Evolutionary conservation across 495 filamentous ascomycete genomes (phyloP).

Genomic region (Letharia lupina): DNA sequence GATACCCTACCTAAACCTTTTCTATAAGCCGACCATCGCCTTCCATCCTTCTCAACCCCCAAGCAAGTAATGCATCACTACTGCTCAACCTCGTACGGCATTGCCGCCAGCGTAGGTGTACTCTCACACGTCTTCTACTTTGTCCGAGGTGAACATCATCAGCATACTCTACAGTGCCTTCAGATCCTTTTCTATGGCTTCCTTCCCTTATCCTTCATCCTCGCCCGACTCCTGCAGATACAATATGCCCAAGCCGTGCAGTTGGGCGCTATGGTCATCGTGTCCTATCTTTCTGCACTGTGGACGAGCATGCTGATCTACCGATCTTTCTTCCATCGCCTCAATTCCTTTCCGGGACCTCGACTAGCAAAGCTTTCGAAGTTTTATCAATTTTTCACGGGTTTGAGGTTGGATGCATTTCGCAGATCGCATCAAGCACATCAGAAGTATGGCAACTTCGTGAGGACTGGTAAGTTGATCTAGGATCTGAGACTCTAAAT

Average conservation of each 20-base stretch:
- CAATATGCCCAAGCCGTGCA: slow-evolving; percentile 12
- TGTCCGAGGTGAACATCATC: slow-evolving; percentile 33
- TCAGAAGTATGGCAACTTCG: slow-evolving; percentile 38
- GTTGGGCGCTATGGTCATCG: slow-evolving; percentile 5
- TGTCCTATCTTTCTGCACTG: slow-evolving; percentile 28
- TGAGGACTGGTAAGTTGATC: slow-evolving; percentile 22
- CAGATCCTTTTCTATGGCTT: slow-evolving; percentile 19
- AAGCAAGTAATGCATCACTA: slow-evolving; percentile 1
- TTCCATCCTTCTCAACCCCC: background rate
- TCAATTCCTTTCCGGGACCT: slow-evolving; percentile 35
- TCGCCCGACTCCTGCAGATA: slow-evolving; percentile 7
- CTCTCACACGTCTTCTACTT: slow-evolving; percentile 30
- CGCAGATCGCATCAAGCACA: slow-evolving; percentile 34
- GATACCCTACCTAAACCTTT: background rate
- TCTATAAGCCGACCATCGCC: background rate
- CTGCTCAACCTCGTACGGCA: background rate
- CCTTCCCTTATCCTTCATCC: slow-evolving; percentile 8
- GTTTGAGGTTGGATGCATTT: slow-evolving; percentile 28
- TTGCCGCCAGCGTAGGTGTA: slow-evolving; percentile 11
- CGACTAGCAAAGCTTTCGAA: slow-evolving; percentile 31
- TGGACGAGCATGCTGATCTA: slow-evolving; percentile 34
- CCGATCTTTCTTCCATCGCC: slow-evolving; percentile 31
- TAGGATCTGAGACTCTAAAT: background rate
- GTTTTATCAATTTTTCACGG: slow-evolving; percentile 25
- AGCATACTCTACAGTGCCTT: slow-evolving; percentile 27